Evolutionary conservation across 2,329 filamentous ascomycete species (phyloP), one percentile per base, ranked within the genome.

Genomic region (Cercospora berteroae): DNA sequence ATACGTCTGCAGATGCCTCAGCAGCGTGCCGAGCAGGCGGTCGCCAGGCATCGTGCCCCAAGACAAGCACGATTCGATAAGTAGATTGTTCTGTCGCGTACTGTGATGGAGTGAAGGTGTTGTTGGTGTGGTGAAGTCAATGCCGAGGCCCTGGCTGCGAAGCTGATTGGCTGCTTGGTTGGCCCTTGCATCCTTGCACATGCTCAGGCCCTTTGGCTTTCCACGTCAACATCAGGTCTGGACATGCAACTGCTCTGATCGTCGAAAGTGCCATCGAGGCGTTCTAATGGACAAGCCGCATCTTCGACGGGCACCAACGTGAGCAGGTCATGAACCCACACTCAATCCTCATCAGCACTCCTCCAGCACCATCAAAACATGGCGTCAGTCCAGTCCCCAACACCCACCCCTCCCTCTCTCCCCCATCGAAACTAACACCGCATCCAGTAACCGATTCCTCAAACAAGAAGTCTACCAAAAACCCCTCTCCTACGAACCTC

Each of bases 11-110:
- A 89, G 79, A 33, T 87, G 87, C 69, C 88, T 85, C 71, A 93
- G 82, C 67, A 91, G 85, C 52, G 87, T 88, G 70, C 87, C 88
- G 66, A 92, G 83, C 63, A 91, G 83, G 70, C 85, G 84, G 77
- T 92, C 89, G 72, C 87, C 83, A 70, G 89, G 84, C 89, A 91
- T 92, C 12, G 25, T 69, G 65, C 57, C 16, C 27, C 20, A 1
- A 33, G 18, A 25, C 23, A 44, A 5, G 6, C 13, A 7, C 7
- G 20, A 16, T 18, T 36, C n/a, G 23, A 57, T 57, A 9, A 16
- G 12, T 36, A 5, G 18, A 36, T n/a, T 36, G 48, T 27, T 55
- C 23, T 55, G 31, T 58, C 55, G 55, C 55, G 55, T 36, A 58
- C 25, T 13, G 16, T 36, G 31, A 58, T 58, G 29, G 16, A 13